Evolutionary conservation across 306 rosid species (phyloP), one percentile per base, ranked within the genome.

Genomic region (Astragalus membranaceus): DNA sequence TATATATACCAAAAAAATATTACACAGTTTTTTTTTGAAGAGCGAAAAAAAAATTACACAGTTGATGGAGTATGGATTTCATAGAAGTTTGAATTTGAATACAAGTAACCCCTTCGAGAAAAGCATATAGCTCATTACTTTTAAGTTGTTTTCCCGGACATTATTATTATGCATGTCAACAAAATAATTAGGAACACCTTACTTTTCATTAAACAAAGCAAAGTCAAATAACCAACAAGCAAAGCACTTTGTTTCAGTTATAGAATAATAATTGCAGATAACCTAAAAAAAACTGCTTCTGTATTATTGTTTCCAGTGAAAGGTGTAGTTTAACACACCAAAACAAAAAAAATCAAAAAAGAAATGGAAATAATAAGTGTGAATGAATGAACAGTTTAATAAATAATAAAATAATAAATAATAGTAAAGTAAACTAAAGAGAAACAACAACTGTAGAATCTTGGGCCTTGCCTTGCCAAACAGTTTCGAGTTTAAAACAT

Each of bases 401-500:
- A 41, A 6, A 61, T 50, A 20, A 20, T 20, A 20, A 20, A 20
- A 20, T 20, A 20, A 20, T 20, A 20, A 20, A 20, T 20, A 20
- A 20, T 20, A 20, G 2, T 2, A 14, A 35, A 20, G 74, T 3
- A n/a, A n/a, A n/a, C n/a, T n/a, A n/a, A n/a, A n/a, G n/a, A n/a
- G n/a, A n/a, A n/a, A n/a, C n/a, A n/a, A 46, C n/a, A 41, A 8
- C n/a, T 3, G 12, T 43, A n/a, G 50, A 29, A 6, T 26, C 35
- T 56, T 56, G 85, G 86, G 89, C 79, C 85, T 86, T 88, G 23
- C 1, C 23, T 20, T 20, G 82, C 83, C 33, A 64, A 73, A 59
- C 78, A 72, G 85, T 72, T 72, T 75, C 72, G 77, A 86, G 80
- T 80, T 82, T 68, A 43, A 83, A 78, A 82, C 80, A 72, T 60